Evolutionary conservation across 2,329 filamentous ascomycete genomes (phyloP).

Genomic region (Trichophyton verrucosum): DNA sequence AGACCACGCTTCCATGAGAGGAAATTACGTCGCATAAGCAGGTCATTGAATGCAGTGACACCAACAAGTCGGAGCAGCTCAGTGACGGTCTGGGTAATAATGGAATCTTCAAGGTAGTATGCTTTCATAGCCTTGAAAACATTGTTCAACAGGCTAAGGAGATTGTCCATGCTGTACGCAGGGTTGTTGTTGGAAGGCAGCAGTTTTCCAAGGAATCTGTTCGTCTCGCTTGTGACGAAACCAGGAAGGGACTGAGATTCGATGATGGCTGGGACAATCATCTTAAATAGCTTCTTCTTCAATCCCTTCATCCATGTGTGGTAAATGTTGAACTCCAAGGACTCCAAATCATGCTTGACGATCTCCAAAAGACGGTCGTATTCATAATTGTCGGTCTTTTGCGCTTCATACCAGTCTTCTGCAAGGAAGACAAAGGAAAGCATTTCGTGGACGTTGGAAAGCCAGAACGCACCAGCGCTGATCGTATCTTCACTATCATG

Average conservation of each 20-base stretch:
- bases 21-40: constrained; percentile 96
- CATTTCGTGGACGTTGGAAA: constrained; percentile 99
- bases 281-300: constrained; percentile 98
- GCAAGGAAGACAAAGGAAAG: constrained; percentile 97
- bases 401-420: constrained; percentile 98
- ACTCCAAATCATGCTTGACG: constrained; percentile 97
- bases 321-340: constrained; percentile 98
- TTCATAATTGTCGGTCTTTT: constrained; percentile 98
- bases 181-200: constrained; percentile 79
- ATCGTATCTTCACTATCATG: constrained; percentile 95
- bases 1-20: constrained; percentile 97
- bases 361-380: constrained; percentile 96
- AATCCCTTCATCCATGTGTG: constrained; percentile 99
- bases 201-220: constrained; percentile 94
- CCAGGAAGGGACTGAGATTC: constrained; percentile 96
- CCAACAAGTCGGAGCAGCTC: constrained; percentile 87
- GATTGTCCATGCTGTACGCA: constrained; percentile 99
- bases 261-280: constrained; percentile 98
- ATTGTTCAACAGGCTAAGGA: constrained; percentile 88
- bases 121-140: constrained; percentile 99
- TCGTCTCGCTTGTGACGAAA: constrained; percentile 97
- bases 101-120: constrained; percentile 91
- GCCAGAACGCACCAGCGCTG: constrained; percentile 95
- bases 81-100: constrained; percentile 89
- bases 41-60: constrained; percentile 95